phyloP scores from a whole-genome alignment of 768 basidiomycete genomes.

The Pleurotus ostreatus region DNA sequence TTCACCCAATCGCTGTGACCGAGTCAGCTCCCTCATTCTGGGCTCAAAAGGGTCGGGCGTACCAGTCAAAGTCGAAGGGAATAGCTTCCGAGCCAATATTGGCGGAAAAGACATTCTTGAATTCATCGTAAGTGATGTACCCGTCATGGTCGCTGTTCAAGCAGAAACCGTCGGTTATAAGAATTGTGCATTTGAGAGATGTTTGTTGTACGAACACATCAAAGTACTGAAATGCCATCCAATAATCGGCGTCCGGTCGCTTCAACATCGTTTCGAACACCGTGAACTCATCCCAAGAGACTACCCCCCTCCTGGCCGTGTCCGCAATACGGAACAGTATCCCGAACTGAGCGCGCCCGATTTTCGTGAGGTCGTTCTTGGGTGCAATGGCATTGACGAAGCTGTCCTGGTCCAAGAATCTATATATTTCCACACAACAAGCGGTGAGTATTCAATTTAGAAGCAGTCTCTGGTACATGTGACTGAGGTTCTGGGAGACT shows the following conservation, averaged over 20 bases:
- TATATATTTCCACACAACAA: conserved; percentile 24
- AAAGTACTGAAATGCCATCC: conserved; percentile 95
- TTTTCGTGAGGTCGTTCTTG: conserved; percentile 76
- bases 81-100: conserved; percentile 77
- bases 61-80: conserved; percentile 96
- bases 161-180: conserved; percentile 11
- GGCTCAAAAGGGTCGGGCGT: conserved; percentile 14
- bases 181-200: neutral
- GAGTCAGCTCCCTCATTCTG: neutral
- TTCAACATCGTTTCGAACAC: conserved; percentile 93
- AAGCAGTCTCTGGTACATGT: conserved; percentile 13
- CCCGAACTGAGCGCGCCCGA: conserved; percentile 83
- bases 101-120: conserved; percentile 86
- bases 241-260: conserved; percentile 94
- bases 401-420: conserved; percentile 81
- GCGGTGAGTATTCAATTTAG: conserved; percentile 5
- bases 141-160: conserved; percentile 79
- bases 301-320: conserved; percentile 64
- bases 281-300: conserved; percentile 94
- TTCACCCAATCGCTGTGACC: conserved; percentile 85
- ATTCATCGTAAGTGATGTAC: conserved; percentile 89
- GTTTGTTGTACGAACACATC: conserved; percentile 67
- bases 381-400: conserved; percentile 97
- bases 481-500: conserved; percentile 27
- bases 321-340: conserved; percentile 91